Base-by-base conservation (phyloP, 495 filamentous ascomycete species). In the Aspergillus kassunensis region DNA sequence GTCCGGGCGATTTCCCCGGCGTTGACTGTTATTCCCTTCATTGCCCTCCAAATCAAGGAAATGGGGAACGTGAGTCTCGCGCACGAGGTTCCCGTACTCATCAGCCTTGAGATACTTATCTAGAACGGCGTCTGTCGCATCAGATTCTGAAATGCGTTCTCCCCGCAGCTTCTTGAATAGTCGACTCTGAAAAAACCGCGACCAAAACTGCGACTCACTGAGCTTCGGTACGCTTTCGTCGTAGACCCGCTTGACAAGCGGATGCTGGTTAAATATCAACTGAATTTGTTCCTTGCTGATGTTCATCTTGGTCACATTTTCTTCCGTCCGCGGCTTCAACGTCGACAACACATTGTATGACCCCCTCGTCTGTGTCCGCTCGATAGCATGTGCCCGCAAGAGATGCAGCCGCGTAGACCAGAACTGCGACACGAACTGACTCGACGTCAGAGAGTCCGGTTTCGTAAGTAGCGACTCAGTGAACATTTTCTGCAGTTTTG, bases 1-100 rank as follows among this genome's bases (percentile, higher is more conserved):
- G 61, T 97, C 92, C 29, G 89, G 87, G 39, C 83, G 76, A 64
- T 97, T 97, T 35, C 92, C 92, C 58, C 82, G 77, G 53, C 74
- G 73, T 61, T 87, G 81, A 56, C 80, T 88, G 63, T 95, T 79
- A 61, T 97, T 89, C 61, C 88, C 87, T 68, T 97, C 93, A 62
- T 98, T 98, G 25, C 86, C 93, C 62, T 91, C 89, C 29, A 98
- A 61, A 68, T 98, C 87, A 47, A 97, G 89, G 51, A 91, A 90
- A 61, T 90, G 83, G 1, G 93, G 95, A 15, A 98, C 80, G 52
- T 87, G 76, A 13, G 79, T 67, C 5, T 74, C 71, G 16, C 79
- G 74, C 23, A 81, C 70, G 30, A 77, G 73, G 49, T 73, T 75
- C 2, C 70, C 64, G 27, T 56, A 51, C 51, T 91, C 85, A 44